Base-by-base conservation (phyloP, 352 stramenopile genomes). In the Hyaloperonospora arabidopsidis region DNA sequence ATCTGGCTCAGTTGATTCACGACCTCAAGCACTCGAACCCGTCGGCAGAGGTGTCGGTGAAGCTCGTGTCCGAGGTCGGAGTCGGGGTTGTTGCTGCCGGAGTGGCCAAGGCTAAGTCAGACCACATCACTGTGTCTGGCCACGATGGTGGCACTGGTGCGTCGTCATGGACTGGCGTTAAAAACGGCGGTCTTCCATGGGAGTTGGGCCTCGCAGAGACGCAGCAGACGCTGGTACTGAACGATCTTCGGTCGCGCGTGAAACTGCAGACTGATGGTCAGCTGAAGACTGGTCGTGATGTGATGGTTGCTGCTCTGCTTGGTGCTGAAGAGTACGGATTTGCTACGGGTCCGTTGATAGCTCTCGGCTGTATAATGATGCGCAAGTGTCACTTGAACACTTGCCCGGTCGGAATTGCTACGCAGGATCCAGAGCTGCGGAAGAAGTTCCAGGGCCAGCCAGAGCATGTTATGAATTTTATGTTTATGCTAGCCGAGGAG, bases 301-400 rank as follows among this genome's bases (percentile, higher is more conserved):
- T 97, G 23, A 89, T 89, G 14, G 95, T 98, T 61, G 93, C 93
- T 35, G 93, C 87, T 57, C 70, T 98, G 48, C 76, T 98, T 48
- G 95, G 95, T 60, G 95, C 95, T 43, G 95, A 98, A 72, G 95
- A 98, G 77, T 98, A 89, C 52, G 94, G 91, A n/a, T 98, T 98
- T 63, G 86, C 87, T 8, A 98, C 93, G 12, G 90, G 84, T 51
- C 93, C 93, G 22, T 70, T 98, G 13, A 97, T 98, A 63, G 88
- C 93, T 32, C 87, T 98, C 54, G 94, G 95, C 39, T 98, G 95
- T 65, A 98, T 98, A 57, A 98, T 98, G 95, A 98, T 98, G 93
- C 79, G 94, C 49, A 98, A 98, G 68, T 95, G 86, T 63, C 95
- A 98, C 74, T 79, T 98, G 60, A 98, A 98, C 73, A 98, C 94